phyloP scores from a whole-genome alignment of 2,329 filamentous ascomycete species.

The Zymoseptoria passerinii region DNA sequence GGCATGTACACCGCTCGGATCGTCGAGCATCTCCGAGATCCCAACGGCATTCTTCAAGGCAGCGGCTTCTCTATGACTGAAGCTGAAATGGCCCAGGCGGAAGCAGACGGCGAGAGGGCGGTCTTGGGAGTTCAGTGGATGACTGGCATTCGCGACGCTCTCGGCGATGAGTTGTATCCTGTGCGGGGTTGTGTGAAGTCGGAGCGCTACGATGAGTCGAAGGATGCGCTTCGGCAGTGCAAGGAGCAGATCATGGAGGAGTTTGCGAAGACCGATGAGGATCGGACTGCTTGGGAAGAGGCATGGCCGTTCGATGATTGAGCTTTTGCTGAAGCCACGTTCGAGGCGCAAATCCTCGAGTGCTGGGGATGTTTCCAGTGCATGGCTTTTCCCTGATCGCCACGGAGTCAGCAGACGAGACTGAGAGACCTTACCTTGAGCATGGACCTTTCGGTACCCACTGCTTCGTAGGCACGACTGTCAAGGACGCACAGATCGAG shows the following conservation, averaged over 20 bases:
- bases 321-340: neutral
- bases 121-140: constrained; percentile 4
- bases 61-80: neutral
- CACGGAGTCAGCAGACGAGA: no score
- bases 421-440: no score
- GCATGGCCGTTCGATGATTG: constrained; percentile 13
- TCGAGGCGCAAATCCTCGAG: no score
- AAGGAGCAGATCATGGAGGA: constrained; percentile 11
- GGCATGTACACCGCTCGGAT: constrained; percentile 3
- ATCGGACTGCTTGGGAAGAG: constrained; percentile 5
- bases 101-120: constrained; percentile 2
- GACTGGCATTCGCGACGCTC: constrained; percentile 1
- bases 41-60: constrained; percentile 2
- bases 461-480: no score
- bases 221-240: constrained; percentile 1
- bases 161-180: constrained; percentile 3
- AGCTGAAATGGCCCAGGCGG: neutral
- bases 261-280: constrained; percentile 5
- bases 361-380: no score
- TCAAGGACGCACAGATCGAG: neutral
- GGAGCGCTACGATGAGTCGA: constrained; percentile 7
- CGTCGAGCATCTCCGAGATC: constrained; percentile 2
- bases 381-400: no score
- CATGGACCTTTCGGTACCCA: no score
- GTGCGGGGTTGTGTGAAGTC: constrained; percentile 2